Conservation (phyloP, 768 basidiomycete species). For the Calvatia gigantea region DNA sequence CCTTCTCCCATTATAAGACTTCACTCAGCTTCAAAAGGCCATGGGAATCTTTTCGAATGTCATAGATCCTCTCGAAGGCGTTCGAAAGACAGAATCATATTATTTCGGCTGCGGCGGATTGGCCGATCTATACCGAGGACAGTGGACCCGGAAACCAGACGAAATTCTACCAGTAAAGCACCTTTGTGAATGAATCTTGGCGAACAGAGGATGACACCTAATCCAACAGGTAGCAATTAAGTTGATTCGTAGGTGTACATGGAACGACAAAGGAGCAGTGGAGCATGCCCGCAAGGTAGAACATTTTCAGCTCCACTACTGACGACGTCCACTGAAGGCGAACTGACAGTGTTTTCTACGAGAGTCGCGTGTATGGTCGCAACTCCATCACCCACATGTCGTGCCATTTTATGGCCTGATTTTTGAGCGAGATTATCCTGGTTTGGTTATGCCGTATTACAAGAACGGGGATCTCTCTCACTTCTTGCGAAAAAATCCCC, state of each 20-base stretch:
- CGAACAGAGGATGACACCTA: neutral
- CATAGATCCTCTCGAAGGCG: neutral
- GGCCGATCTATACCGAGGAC: conserved; percentile 16
- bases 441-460: conserved; percentile 17
- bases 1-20: neutral
- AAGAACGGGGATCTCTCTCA: conserved; percentile 13
- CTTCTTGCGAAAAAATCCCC: conserved; percentile 11
- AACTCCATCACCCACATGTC: conserved; percentile 14
- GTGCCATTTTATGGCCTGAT: conserved; percentile 17
- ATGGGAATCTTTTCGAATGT: too few species aligned
- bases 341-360: conserved; percentile 11
- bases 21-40: neutral
- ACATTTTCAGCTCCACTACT: neutral
- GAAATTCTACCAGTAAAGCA: neutral
- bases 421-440: conserved; percentile 14
- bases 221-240: conserved; percentile 13
- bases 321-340: neutral
- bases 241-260: conserved; percentile 5
- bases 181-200: neutral
- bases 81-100: conserved; percentile 3
- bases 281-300: neutral
- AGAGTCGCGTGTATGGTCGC: conserved; percentile 14
- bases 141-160: conserved; percentile 3
- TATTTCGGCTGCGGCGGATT: conserved; percentile 17
- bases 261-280: neutral